Evolutionary conservation across 768 basidiomycete genomes (phyloP), one percentile per base, ranked within the genome.

Genomic region (Suillus alpinus): DNA sequence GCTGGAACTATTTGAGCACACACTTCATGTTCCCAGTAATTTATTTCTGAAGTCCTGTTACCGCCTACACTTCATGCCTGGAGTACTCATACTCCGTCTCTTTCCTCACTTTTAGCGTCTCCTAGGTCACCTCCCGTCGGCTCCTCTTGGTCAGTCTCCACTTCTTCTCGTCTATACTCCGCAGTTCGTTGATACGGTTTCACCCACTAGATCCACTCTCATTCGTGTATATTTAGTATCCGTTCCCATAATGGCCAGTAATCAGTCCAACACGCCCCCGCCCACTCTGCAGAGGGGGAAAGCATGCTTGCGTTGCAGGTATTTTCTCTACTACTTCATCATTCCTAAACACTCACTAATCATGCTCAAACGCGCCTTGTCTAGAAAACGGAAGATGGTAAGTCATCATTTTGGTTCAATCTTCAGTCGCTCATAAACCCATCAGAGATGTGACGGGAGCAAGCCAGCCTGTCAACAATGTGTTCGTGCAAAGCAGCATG

Each of bases 391-490:
- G 63, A 88, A 88, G 74, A 88, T 88, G 87, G 87, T 85, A 60
- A 50, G 71, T 65, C 55, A 50, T 51, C 57, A 41, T 26, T 40
- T 20, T 32, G 32, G 26, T 26, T 26, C 2, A 26, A 26, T 26
- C 26, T 26, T 36, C 61, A 39, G 63, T 56, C 57, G 62, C 66
- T 70, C 61, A 67, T 6, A 0, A 29, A 43, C 32, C 58, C 23
- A 62, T 9, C 64, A 92, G 91, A 81, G 88, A 74, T 92, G 91
- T 69, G 91, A 92, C 68, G 91, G 89, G 63, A 68, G 68, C 50
- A 91, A 89, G 71, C 91, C 91, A 32, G 81, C 88, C 13, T 92
- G 91, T 63, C 87, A 88, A 63, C 91, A 92, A 69, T 92, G 91
- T 68, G 77, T 78, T 32, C 85, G 87, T 57, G 89, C 89, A 46